Evolutionary conservation across 352 stramenopile genomes (phyloP).

Genomic region (Aphanomyces stellatus): DNA sequence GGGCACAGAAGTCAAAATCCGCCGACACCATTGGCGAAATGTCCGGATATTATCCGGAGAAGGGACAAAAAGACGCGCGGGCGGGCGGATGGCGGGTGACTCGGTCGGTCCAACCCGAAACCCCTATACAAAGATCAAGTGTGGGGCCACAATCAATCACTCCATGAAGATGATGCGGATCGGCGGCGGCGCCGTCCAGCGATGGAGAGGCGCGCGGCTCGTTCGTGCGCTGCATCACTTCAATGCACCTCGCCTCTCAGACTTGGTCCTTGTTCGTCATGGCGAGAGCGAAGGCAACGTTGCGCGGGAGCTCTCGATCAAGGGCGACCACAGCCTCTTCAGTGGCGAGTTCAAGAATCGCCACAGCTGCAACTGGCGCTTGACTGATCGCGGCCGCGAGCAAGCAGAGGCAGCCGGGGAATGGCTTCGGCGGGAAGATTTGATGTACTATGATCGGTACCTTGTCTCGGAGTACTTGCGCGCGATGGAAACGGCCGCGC

Average conservation of each 20-base stretch:
- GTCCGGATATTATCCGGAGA: background rate
- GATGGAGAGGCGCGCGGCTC: background rate
- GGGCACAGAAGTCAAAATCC: no score
- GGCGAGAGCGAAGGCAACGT: slow-evolving; percentile 86
- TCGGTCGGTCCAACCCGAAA: no score
- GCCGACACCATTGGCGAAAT: no score
- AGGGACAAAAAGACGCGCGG: background rate
- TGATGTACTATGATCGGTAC: slow-evolving; percentile 75
- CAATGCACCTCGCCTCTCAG: slow-evolving; percentile 45
- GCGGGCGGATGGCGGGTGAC: no score
- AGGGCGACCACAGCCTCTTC: slow-evolving; percentile 80
- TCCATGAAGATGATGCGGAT: background rate
- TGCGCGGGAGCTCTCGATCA: slow-evolving; percentile 67
- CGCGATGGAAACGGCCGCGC: slow-evolving; percentile 76
- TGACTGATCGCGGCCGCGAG: slow-evolving; percentile 71
- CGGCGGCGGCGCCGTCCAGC: background rate
- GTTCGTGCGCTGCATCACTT: slow-evolving; percentile 20
- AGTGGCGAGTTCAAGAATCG: slow-evolving; percentile 81
- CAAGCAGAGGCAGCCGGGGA: slow-evolving; percentile 68
- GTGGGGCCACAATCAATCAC: background rate
- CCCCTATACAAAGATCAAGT: background rate
- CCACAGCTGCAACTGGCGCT: slow-evolving; percentile 82
- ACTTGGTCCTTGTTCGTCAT: slow-evolving; percentile 83
- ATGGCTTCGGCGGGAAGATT: slow-evolving; percentile 71
- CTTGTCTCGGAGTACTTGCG: slow-evolving; percentile 83